These are phyloP conservation scores for Hyphodiscus hymeniophilus DNA, from an alignment of 495 filamentous ascomycete species.

Conservation along the genomic window DNA sequence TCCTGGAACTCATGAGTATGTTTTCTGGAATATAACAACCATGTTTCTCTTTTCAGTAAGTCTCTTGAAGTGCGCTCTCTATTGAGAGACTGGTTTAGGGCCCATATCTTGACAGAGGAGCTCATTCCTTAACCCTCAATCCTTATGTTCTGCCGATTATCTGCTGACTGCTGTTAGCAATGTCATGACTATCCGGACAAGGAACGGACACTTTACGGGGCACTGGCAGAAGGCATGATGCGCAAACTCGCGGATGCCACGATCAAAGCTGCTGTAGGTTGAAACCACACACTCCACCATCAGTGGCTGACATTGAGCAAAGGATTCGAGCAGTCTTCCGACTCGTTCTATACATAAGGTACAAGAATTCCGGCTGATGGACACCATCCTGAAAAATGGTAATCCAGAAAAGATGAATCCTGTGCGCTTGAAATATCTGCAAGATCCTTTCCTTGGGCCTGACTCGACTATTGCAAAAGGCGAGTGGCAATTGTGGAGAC, in stretches of 20 bases:
- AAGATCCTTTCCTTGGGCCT: conserved; percentile 18
- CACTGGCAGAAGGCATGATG: conserved; percentile 17
- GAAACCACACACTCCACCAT: not conserved
- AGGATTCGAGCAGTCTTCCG: conserved; percentile 15
- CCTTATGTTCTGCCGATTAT: not conserved
- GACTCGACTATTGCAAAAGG: conserved; percentile 21
- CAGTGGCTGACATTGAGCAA: not conserved
- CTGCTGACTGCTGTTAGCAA: conserved; percentile 2
- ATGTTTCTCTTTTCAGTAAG: conserved; percentile 20
- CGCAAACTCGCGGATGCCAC: conserved; percentile 18
- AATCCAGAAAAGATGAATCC: conserved; percentile 4
- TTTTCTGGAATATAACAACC: conserved; percentile 23
- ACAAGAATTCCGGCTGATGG: conserved; percentile 21
- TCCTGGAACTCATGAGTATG: conserved; percentile 18
- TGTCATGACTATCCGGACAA: conserved; percentile 15
- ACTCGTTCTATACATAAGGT: conserved; percentile 20
- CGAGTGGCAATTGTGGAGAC: conserved; percentile 21
- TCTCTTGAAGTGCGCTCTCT: not conserved
- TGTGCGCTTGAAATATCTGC: conserved; percentile 17
- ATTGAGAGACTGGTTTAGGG: too few relatives aligned
- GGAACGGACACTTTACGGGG: conserved; percentile 16
- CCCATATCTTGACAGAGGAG: too few relatives aligned
- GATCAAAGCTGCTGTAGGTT: conserved; percentile 10
- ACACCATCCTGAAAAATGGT: conserved; percentile 13
- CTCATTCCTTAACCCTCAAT: not conserved